Conservation (phyloP, 2,329 filamentous ascomycete genomes). For the Exophiala calicioides region DNA sequence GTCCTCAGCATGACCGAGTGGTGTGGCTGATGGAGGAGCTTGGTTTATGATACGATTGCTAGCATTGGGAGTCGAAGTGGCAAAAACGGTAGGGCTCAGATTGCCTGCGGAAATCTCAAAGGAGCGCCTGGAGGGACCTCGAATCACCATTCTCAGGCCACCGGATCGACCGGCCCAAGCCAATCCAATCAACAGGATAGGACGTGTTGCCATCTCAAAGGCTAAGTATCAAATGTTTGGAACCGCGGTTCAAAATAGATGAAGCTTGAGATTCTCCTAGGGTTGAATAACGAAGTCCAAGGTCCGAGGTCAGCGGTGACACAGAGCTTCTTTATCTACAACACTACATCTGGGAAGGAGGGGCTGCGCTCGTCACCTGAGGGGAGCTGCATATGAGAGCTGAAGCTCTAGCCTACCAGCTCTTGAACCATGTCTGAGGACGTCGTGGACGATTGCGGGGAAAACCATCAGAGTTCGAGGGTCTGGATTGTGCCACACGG, state of each 20-base stretch:
- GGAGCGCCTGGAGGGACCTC: not conserved
- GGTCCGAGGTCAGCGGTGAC: not conserved
- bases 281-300: not conserved
- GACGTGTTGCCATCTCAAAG: conserved; percentile 20
- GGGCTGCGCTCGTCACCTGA: conserved; percentile 1
- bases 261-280: not conserved
- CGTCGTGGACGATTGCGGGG: conserved; percentile 7
- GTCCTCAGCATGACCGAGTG: conserved; percentile 9
- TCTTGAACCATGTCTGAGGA: conserved; percentile 1
- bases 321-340: not conserved
- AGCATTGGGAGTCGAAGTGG: conserved; percentile 7
- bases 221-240: not conserved
- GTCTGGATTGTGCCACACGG: not conserved
- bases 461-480: conserved; percentile 1
- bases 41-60: conserved; percentile 8
- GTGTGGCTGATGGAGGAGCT: conserved; percentile 8
- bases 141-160: not conserved
- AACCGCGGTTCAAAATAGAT: too few species aligned
- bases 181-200: conserved; percentile 15
- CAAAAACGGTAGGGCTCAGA: conserved; percentile 9
- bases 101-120: conserved; percentile 13
- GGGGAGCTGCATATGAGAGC: not conserved
- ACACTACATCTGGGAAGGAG: too few species aligned
- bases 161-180: conserved; percentile 6
- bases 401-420: not conserved